Conservation (phyloP, 768 basidiomycete species). For the Trametes elegans region DNA sequence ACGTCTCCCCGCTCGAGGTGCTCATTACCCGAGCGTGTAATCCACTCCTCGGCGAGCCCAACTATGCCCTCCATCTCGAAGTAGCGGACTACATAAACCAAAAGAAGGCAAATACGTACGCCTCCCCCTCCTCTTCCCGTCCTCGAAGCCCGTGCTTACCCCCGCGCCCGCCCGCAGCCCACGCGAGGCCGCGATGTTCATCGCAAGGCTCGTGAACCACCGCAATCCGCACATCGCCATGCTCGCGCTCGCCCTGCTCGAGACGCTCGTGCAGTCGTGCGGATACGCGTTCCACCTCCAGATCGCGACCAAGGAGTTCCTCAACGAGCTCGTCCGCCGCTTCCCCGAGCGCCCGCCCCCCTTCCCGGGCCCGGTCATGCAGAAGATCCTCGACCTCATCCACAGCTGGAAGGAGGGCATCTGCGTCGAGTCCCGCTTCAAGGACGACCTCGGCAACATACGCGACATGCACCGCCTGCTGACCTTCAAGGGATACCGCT, state of each 20-base stretch:
- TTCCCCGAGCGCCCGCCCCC: conserved; percentile 98
- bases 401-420: conserved; percentile 94
- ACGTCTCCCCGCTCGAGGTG: conserved; percentile 36
- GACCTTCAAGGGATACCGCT: conserved; percentile 89
- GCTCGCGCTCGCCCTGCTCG: conserved; percentile 81
- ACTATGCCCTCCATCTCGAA: conserved; percentile 89
- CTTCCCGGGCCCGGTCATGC: conserved; percentile 94
- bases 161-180: conserved; percentile 52
- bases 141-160: neutral
- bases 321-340: conserved; percentile 96
- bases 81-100: conserved; percentile 90
- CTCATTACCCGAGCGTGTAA: conserved; percentile 85
- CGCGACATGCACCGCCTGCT: conserved; percentile 95
- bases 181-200: conserved; percentile 85
- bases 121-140: conserved; percentile 13
- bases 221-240: conserved; percentile 90
- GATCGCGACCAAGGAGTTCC: conserved; percentile 94
- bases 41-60: conserved; percentile 81
- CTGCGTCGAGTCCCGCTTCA: conserved; percentile 85
- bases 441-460: conserved; percentile 95
- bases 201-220: conserved; percentile 85
- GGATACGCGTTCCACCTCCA: conserved; percentile 98
- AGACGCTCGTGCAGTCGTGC: conserved; percentile 91
- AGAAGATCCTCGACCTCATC: conserved; percentile 88
- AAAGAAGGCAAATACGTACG: conserved; percentile 96